Base-by-base conservation (phyloP, 305 asterid species). In the Fraxinus xanthoxyloides region DNA sequence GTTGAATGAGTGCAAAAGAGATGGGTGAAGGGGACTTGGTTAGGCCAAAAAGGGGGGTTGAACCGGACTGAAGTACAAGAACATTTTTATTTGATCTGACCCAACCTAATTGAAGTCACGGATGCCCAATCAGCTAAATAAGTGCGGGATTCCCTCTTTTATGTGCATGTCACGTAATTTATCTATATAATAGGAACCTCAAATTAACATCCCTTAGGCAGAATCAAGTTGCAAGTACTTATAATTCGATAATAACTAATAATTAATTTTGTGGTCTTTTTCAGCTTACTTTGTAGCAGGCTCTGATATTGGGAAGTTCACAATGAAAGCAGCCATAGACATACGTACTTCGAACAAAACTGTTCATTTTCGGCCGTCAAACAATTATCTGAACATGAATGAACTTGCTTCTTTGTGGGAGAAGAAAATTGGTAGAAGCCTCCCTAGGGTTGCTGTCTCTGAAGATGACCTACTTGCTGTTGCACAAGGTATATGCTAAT, bases 281-380 rank as follows among this genome's bases (percentile, higher is more conserved):
- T 78, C 84, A 87, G 86, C 88, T 78, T 87, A 85, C 35, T 87
- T 87, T 78, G 89, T 87, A 2, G 86, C 85, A 0, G 89, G 89
- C 23, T 6, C 76, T 0, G 88, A 85, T 56, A 87, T 85, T 19
- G 88, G 88, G 36, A 87, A 82, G 61, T 85, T 84, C 40, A 85
- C 85, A 3, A 80, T 85, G 43, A 87, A 69, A 83, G 82, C 85
- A 9, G 85, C 84, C 0, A 79, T 13, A 30, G 89, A 87, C n/a
- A 7, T 72, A 12, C 80, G 89, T 0, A 80, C 89, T 1, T 2
- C 78, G 30, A 76, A 87, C 56, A 85, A 85, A 76, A 12, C 31
- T 15, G 86, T 85, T 31, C 89, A 87, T 80, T 87, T 82, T 75
- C 84, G 86, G 79, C 89, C 89, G n/a, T 1, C 78, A n/a, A 84